phyloP scores from a whole-genome alignment of 2,329 filamentous ascomycete genomes.

The Colletotrichum sidae region DNA sequence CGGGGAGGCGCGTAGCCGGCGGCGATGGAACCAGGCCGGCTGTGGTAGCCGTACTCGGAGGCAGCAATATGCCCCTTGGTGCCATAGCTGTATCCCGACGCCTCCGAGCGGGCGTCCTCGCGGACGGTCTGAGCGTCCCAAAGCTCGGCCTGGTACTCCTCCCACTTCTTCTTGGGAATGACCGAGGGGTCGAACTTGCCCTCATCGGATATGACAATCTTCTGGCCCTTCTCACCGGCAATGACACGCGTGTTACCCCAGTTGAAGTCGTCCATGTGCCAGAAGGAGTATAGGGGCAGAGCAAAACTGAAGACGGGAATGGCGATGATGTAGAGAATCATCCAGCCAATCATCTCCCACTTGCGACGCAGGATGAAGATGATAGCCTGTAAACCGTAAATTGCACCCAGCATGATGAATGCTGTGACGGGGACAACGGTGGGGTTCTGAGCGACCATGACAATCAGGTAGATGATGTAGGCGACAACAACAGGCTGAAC shows the following conservation, averaged over 20 bases:
- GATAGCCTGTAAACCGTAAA: constrained; percentile 95
- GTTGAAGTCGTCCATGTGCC: constrained; percentile 99
- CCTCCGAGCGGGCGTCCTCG: constrained; percentile 83
- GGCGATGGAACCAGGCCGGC: constrained; percentile 67
- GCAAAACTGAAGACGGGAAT: constrained; percentile 92
- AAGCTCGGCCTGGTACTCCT: constrained; percentile 97
- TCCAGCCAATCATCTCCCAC: constrained; percentile 99
- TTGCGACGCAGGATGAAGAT: constrained; percentile 97
- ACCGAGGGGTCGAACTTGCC: constrained; percentile 95
- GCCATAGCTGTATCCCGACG: constrained; percentile 94
- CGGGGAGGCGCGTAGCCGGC: constrained; percentile 49
- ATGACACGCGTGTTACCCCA: constrained; percentile 99
- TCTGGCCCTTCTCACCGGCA: constrained; percentile 91
- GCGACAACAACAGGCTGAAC: constrained; percentile 91
- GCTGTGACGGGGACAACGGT: constrained; percentile 82
- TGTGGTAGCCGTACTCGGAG: constrained; percentile 79
- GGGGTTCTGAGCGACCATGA: constrained; percentile 72
- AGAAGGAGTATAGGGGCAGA: constrained; percentile 94
- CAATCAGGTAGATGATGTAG: constrained; percentile 91
- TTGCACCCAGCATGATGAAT: constrained; percentile 91
- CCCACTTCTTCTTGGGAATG: constrained; percentile 98
- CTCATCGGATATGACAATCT: constrained; percentile 94
- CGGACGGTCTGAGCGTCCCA: constrained; percentile 94
- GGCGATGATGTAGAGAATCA: constrained; percentile 93
- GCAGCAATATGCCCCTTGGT: constrained; percentile 76